Evolutionary conservation across 1,284 basidiomycete species (phyloP).

Genomic region (Pulchroboletus neoregius): DNA sequence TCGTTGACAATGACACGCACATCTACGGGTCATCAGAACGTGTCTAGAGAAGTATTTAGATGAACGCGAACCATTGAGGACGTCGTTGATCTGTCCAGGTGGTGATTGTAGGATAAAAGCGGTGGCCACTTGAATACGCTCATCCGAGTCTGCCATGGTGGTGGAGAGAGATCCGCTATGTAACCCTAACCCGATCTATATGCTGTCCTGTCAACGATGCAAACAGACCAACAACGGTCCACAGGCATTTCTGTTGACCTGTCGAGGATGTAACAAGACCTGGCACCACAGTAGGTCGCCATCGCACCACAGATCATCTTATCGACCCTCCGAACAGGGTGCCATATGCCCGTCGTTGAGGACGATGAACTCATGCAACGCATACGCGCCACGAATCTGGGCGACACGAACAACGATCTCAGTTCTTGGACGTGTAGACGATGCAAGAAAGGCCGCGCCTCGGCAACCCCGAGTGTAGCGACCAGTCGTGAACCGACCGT

Average conservation of each 20-base stretch:
- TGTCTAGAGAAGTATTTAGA: neutral
- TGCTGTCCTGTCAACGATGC: constrained; percentile 27
- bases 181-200: constrained; percentile 29
- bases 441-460: constrained; percentile 22
- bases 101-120: constrained; percentile 84
- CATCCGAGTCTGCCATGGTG: constrained; percentile 49
- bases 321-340: constrained; percentile 19
- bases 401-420: constrained; percentile 19
- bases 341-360: constrained; percentile 27
- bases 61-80: constrained; percentile 67
- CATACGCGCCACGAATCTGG: constrained; percentile 20
- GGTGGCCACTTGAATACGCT: constrained; percentile 68
- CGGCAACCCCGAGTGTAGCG: constrained; percentile 1
- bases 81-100: constrained; percentile 94
- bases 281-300: constrained; percentile 32
- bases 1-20: constrained; percentile 84
- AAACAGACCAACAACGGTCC: constrained; percentile 19
- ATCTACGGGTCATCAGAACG: constrained; percentile 46
- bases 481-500: constrained; percentile 12
- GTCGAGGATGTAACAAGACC: constrained; percentile 21
- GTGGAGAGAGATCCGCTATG: neutral
- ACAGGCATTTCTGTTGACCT: constrained; percentile 27
- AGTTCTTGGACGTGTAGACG: constrained; percentile 26
- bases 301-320: constrained; percentile 1
- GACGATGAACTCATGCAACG: constrained; percentile 24